Percentiles rank a stretch among this genome's conserved stretches.
phyloP scores from a whole-genome alignment of 2,329 filamentous ascomycete genomes.

The Amauroascus verrucosus region DNA sequence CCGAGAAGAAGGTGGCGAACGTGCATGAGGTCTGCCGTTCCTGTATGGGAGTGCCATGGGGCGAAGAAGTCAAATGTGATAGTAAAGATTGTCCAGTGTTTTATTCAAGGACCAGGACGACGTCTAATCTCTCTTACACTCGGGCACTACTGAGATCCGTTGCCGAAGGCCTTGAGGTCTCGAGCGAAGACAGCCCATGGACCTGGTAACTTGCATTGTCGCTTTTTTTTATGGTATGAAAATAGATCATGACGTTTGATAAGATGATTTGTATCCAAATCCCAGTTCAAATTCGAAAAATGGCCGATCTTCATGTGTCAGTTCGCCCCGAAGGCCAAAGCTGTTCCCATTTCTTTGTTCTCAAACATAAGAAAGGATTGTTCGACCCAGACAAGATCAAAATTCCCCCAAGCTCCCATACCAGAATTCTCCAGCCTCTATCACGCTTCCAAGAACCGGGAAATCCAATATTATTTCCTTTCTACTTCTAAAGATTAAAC shows the following conservation, averaged over 20 bases:
- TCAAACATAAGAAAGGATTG: neutral
- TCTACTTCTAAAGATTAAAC: neutral
- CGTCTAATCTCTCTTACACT: conserved; percentile 29
- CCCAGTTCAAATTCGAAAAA: neutral
- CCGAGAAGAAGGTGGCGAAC: conserved; percentile 55
- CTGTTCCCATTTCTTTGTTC: conserved; percentile 10
- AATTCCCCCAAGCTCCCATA: too few species aligned
- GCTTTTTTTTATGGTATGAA: neutral
- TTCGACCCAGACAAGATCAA: neutral
- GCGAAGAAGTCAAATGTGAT: conserved; percentile 75
- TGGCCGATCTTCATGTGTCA: neutral
- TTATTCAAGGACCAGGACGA: conserved; percentile 45
- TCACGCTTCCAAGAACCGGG: neutral
- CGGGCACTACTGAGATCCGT: conserved; percentile 31
- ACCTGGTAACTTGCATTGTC: conserved; percentile 2
- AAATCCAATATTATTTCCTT: neutral
- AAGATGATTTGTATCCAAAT: neutral
- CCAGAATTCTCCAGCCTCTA: too few species aligned
- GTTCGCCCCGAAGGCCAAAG: conserved; percentile 1
- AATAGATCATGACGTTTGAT: neutral
- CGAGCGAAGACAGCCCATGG: conserved; percentile 20
- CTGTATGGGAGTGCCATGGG: conserved; percentile 62
- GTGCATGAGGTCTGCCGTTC: conserved; percentile 64
- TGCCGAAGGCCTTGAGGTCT: conserved; percentile 28
- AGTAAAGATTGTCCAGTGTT: conserved; percentile 90